These are phyloP conservation scores for Fusarium agapanthi DNA, from an alignment of 2,329 filamentous ascomycete genomes.

Conservation along the genomic window DNA sequence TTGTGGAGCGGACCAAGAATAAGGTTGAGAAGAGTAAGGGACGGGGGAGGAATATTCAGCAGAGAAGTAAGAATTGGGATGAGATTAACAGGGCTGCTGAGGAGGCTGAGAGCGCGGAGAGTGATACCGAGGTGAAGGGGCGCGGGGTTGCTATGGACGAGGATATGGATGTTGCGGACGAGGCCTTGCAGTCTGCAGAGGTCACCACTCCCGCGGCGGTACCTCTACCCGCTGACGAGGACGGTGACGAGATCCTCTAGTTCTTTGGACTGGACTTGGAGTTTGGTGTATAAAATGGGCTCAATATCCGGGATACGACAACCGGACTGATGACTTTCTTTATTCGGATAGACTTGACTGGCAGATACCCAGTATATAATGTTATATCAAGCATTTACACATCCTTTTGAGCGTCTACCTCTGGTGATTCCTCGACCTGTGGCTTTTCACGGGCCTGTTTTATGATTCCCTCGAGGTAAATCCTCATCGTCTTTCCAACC, in stretches of 20 bases:
- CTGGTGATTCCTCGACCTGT: background rate
- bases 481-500: slow-evolving; percentile 53
- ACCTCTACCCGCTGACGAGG: slow-evolving; percentile 39
- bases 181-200: background rate
- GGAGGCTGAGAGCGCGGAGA: background rate
- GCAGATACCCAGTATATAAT: slow-evolving; percentile 37
- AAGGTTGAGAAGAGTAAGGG: slow-evolving; percentile 66
- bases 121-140: slow-evolving; percentile 28
- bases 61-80: slow-evolving; percentile 65
- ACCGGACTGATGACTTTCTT: slow-evolving; percentile 22
- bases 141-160: slow-evolving; percentile 47
- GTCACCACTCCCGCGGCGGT: background rate
- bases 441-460: background rate
- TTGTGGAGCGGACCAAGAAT: slow-evolving; percentile 65
- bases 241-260: slow-evolving; percentile 48
- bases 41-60: slow-evolving; percentile 57
- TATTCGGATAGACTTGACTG: slow-evolving; percentile 32
- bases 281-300: slow-evolving; percentile 43
- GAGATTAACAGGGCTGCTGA: slow-evolving; percentile 60
- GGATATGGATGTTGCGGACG: slow-evolving; percentile 45
- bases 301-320: slow-evolving; percentile 25
- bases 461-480: slow-evolving; percentile 53
- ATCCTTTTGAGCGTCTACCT: background rate
- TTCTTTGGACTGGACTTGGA: slow-evolving; percentile 25
- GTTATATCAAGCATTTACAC: slow-evolving; percentile 12